These are phyloP conservation scores for Dendrostoma leiphaemia DNA, from an alignment of 2,329 filamentous ascomycete genomes.

Conservation along the genomic window DNA sequence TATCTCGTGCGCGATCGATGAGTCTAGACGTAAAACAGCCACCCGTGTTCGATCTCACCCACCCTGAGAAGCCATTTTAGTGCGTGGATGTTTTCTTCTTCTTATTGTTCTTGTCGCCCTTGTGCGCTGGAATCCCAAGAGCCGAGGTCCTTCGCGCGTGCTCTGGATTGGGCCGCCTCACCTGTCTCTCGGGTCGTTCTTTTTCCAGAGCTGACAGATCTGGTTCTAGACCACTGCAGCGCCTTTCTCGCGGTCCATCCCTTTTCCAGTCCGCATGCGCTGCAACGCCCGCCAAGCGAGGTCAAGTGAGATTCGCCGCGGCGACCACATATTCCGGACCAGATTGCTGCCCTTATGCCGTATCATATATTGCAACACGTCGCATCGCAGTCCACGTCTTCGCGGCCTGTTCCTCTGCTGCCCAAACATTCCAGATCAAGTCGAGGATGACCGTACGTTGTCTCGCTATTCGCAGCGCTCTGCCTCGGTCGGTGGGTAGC, in stretches of 20 bases:
- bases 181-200: too few relatives aligned
- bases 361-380: too few relatives aligned
- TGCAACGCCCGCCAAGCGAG: not conserved
- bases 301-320: not conserved
- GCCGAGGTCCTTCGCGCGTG: not conserved
- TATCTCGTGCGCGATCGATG: too few relatives aligned
- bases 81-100: not conserved
- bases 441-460: not conserved
- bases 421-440: too few relatives aligned
- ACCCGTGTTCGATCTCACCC: too few relatives aligned
- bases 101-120: not conserved
- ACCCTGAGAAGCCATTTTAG: too few relatives aligned
- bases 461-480: not conserved
- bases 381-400: too few relatives aligned
- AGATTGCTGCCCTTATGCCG: not conserved
- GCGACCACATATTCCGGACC: not conserved
- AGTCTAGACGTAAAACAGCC: too few relatives aligned
- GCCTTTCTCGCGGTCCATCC: too few relatives aligned
- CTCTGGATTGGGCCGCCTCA: not conserved
- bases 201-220: too few relatives aligned
- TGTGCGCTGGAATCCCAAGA: not conserved
- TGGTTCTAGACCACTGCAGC: too few relatives aligned
- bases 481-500: slow-evolving; percentile 5
- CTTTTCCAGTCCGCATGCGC: not conserved
- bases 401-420: too few relatives aligned